Conservation (phyloP, 2,329 filamentous ascomycete species). For the Corinectria fuckeliana region DNA sequence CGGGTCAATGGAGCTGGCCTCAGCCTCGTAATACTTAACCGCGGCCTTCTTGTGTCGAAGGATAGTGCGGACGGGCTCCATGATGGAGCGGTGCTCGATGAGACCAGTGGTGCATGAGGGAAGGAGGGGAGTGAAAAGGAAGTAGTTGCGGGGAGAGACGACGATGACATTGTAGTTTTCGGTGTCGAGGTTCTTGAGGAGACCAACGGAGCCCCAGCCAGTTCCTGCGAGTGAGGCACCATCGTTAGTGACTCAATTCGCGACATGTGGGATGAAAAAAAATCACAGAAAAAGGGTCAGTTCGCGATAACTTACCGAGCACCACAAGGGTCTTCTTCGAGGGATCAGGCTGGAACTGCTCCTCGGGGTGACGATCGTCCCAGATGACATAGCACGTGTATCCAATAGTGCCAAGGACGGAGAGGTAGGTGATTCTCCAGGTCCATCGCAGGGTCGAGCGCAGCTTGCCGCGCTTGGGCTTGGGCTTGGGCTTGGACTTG, state of each 20-base stretch:
- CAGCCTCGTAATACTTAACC: conserved; percentile 97
- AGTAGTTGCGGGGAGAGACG: conserved; percentile 98
- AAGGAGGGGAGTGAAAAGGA: conserved; percentile 97
- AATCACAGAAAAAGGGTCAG: background rate
- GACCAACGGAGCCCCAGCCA: conserved; percentile 93
- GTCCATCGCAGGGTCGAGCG: conserved; percentile 74
- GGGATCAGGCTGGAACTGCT: conserved; percentile 81
- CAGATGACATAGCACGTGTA: conserved; percentile 85
- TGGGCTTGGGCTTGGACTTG: conserved; percentile 54
- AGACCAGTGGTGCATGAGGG: conserved; percentile 97
- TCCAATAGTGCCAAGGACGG: conserved; percentile 70
- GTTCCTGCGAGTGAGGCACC: conserved; percentile 66
- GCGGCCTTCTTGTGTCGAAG: conserved; percentile 91
- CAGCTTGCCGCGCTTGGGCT: conserved; percentile 65
- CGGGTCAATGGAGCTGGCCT: conserved; percentile 93
- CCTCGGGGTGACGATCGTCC: conserved; percentile 77
- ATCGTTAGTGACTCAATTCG: conserved; percentile 32
- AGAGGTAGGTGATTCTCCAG: conserved; percentile 84
- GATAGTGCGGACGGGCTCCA: conserved; percentile 98
- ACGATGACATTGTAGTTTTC: conserved; percentile 99
- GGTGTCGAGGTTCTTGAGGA: conserved; percentile 98
- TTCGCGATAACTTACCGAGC: conserved; percentile 68
- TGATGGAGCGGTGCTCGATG: conserved; percentile 99
- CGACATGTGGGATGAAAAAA: conserved; percentile 11
- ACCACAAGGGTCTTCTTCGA: conserved; percentile 97